phyloP scores from a whole-genome alignment of 1,284 basidiomycete genomes.

The Apiotrichum siamense region DNA sequence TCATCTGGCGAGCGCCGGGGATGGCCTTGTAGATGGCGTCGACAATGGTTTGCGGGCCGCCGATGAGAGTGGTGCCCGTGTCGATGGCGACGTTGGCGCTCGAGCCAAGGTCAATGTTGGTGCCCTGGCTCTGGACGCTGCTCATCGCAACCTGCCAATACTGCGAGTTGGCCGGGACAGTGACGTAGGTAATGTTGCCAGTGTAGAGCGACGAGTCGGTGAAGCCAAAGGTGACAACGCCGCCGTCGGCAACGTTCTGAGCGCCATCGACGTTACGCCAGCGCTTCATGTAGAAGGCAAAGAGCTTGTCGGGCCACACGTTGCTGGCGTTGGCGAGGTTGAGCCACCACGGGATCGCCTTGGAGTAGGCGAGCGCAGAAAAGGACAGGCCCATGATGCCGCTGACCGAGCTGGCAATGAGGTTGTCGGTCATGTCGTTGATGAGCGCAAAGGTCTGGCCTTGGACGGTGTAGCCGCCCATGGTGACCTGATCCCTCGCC shows the following conservation, averaged over 20 bases:
- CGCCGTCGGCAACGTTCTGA: slow-evolving; percentile 55
- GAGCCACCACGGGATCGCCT: slow-evolving; percentile 54
- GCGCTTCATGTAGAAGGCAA: slow-evolving; percentile 75
- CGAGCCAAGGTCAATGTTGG: slow-evolving; percentile 38
- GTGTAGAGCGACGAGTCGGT: slow-evolving; percentile 63
- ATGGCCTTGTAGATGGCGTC: slow-evolving; percentile 68
- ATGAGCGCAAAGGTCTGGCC: slow-evolving; percentile 60
- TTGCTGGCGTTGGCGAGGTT: slow-evolving; percentile 56
- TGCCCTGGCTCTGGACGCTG: slow-evolving; percentile 47
- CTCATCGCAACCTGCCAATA: slow-evolving; percentile 47
- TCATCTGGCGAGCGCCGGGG: slow-evolving; percentile 59
- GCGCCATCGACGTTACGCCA: slow-evolving; percentile 56
- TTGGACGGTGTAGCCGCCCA: slow-evolving; percentile 70
- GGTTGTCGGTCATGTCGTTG: slow-evolving; percentile 36
- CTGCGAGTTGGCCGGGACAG: slow-evolving; percentile 48
- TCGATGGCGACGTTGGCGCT: slow-evolving; percentile 49
- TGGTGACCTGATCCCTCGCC: slow-evolving; percentile 64
- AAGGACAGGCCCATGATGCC: slow-evolving; percentile 53
- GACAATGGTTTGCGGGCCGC: slow-evolving; percentile 64
- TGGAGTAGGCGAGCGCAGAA: slow-evolving; percentile 46
- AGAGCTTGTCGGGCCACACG: slow-evolving; percentile 62
- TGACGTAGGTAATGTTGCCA: slow-evolving; percentile 70
- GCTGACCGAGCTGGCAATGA: slow-evolving; percentile 45
- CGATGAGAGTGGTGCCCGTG: slow-evolving; percentile 86
- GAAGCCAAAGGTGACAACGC: slow-evolving; percentile 61